A percentile compares a stretch with the other conserved stretches of the same genome.
These are phyloP conservation scores for Astrothelium subdiscretum DNA, from an alignment of 495 filamentous ascomycete species.

Conservation along the genomic window DNA sequence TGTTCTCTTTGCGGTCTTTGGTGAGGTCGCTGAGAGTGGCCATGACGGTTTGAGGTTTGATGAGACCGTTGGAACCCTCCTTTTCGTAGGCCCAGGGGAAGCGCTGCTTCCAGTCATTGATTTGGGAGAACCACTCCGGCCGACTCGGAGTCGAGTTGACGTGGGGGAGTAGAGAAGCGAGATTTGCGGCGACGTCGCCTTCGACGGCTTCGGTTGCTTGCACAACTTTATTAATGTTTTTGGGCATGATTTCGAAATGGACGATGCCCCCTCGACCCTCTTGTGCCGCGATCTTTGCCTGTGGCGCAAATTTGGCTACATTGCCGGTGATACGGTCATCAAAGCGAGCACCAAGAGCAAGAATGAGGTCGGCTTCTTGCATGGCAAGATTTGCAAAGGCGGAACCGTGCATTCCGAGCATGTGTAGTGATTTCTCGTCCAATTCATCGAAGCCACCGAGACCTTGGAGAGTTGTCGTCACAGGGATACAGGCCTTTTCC, in stretches of 20 bases:
- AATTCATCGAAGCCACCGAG: constrained; percentile 68
- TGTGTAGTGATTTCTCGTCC: constrained; percentile 65
- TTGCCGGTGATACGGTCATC: constrained; percentile 65
- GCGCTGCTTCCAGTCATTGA: constrained; percentile 75
- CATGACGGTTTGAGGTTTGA: constrained; percentile 83
- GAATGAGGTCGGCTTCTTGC: constrained; percentile 67
- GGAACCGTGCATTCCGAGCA: constrained; percentile 76
- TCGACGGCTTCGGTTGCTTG: constrained; percentile 73
- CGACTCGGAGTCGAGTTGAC: constrained; percentile 42
- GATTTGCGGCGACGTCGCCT: constrained; percentile 58
- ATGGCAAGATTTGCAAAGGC: constrained; percentile 72
- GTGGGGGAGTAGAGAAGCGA: constrained; percentile 60
- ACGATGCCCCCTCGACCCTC: constrained; percentile 68
- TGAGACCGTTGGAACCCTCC: constrained; percentile 54
- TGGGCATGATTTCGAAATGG: constrained; percentile 73
- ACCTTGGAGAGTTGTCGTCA: constrained; percentile 69
- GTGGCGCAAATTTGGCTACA: constrained; percentile 55
- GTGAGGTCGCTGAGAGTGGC: constrained; percentile 69
- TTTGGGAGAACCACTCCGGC: constrained; percentile 79
- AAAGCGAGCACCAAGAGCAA: constrained; percentile 63
- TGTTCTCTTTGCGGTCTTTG: constrained; percentile 59
- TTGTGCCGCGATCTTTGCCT: constrained; percentile 51
- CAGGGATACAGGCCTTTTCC: constrained; percentile 62
- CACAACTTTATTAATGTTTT: constrained; percentile 82
- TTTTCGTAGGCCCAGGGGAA: constrained; percentile 74